phyloP scores from a whole-genome alignment of 495 filamentous ascomycete genomes.

The Immersiella caudata region DNA sequence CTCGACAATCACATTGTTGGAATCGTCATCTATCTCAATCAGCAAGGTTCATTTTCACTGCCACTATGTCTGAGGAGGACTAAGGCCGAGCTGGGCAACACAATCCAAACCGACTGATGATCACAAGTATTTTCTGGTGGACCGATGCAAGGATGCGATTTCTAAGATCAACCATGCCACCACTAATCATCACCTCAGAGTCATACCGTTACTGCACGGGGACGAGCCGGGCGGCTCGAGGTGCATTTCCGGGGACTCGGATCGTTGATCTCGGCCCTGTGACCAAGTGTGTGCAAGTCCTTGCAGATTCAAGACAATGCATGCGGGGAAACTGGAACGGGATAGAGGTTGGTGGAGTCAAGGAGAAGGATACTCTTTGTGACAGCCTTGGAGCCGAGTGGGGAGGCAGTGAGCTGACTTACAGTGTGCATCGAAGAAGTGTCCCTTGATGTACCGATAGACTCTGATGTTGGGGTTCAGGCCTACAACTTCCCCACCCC shows the following conservation, averaged over 20 bases:
- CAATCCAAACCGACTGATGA: too few relatives aligned
- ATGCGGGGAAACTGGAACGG: background rate
- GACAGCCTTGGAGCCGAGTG: background rate
- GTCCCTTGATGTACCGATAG: conserved; percentile 84
- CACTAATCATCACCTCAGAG: background rate
- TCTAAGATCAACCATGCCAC: background rate
- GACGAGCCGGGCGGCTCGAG: background rate
- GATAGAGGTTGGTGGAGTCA: background rate
- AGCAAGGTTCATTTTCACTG: background rate
- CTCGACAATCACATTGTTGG: conserved; percentile 64
- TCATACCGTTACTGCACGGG: background rate
- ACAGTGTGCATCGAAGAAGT: conserved; percentile 92
- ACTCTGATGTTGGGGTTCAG: conserved; percentile 88
- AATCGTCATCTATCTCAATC: conserved; percentile 69
- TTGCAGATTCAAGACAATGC: background rate
- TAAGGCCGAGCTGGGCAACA: background rate
- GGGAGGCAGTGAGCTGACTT: conserved; percentile 40
- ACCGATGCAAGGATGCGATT: background rate
- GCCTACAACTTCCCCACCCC: conserved; percentile 85
- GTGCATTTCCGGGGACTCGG: background rate
- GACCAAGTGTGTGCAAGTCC: background rate
- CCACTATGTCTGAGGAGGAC: background rate
- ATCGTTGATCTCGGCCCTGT: background rate
- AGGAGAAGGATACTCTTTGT: background rate
- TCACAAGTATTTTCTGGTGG: too few relatives aligned